These are phyloP conservation scores for Rhytidhysteron rufulum DNA, from an alignment of 2,329 filamentous ascomycete species.

Conservation along the genomic window DNA sequence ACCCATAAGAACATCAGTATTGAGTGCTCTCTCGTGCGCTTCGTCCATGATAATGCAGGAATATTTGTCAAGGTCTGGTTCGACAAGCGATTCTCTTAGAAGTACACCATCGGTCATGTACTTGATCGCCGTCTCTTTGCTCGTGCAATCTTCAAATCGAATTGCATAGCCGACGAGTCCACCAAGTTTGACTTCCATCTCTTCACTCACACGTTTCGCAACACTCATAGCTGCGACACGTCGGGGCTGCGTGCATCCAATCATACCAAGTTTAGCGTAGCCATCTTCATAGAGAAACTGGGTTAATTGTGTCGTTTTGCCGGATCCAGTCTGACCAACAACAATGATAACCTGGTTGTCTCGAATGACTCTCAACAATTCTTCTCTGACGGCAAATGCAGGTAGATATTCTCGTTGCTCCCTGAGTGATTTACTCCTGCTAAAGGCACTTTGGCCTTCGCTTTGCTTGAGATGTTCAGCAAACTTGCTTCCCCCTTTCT, in stretches of 20 bases:
- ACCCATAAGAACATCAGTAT: slow-evolving; percentile 96
- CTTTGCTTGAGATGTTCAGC: slow-evolving; percentile 84
- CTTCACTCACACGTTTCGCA: slow-evolving; percentile 94
- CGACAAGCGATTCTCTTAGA: slow-evolving; percentile 86
- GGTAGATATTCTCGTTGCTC: slow-evolving; percentile 93
- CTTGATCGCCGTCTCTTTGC: slow-evolving; percentile 91
- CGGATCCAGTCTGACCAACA: slow-evolving; percentile 93
- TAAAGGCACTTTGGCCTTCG: slow-evolving; percentile 82
- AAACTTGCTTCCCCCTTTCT: slow-evolving; percentile 71
- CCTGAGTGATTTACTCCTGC: slow-evolving; percentile 80
- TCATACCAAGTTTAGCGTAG: slow-evolving; percentile 81
- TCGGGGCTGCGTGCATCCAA: slow-evolving; percentile 92
- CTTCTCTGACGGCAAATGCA: slow-evolving; percentile 93
- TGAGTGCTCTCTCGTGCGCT: slow-evolving; percentile 92
- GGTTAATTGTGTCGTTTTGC: slow-evolving; percentile 95
- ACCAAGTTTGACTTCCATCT: slow-evolving; percentile 93
- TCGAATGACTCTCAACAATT: slow-evolving; percentile 83
- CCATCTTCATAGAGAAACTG: slow-evolving; percentile 96
- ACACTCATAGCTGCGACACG: slow-evolving; percentile 99
- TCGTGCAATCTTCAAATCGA: slow-evolving; percentile 97
- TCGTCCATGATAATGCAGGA: slow-evolving; percentile 99
- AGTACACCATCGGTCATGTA: slow-evolving; percentile 99
- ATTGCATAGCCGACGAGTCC: slow-evolving; percentile 92
- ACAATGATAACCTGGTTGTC: slow-evolving; percentile 98
- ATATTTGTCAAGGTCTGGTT: slow-evolving; percentile 90